Evolutionary conservation across 805 yeast species (phyloP).

Genomic region (Yamadazyma tumulicola): DNA sequence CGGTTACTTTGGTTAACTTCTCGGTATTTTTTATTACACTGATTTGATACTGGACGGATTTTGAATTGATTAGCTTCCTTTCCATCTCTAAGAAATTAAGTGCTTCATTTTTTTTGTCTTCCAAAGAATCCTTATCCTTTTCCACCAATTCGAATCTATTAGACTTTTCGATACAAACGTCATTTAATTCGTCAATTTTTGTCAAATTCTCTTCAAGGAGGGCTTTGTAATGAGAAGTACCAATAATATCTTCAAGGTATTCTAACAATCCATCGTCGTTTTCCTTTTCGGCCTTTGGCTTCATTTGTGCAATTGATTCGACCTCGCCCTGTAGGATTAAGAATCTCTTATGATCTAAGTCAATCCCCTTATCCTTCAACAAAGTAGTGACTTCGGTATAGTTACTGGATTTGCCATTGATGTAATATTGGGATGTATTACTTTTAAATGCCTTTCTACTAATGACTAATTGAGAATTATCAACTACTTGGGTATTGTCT

Average conservation of each 20-base stretch:
- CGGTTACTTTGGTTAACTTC: conserved; percentile 36
- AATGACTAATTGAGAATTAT: conserved; percentile 61
- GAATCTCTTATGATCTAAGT: conserved; percentile 90
- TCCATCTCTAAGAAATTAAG: conserved; percentile 62
- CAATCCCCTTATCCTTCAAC: conserved; percentile 80
- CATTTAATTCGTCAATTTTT: conserved; percentile 72
- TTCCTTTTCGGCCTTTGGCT: conserved; percentile 90
- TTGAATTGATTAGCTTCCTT: conserved; percentile 51
- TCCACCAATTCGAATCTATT: conserved; percentile 76
- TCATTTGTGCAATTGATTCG: conserved; percentile 98
- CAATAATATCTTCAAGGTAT: conserved; percentile 94
- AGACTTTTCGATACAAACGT: conserved; percentile 76
- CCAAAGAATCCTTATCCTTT: conserved; percentile 59
- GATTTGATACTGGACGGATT: conserved; percentile 56
- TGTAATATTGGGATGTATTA: conserved; percentile 73
- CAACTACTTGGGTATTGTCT: conserved; percentile 20
- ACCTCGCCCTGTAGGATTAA: conserved; percentile 97
- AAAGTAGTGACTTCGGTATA: conserved; percentile 77
- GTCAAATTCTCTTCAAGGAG: conserved; percentile 62
- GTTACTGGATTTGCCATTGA: conserved; percentile 65
- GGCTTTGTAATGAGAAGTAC: conserved; percentile 80
- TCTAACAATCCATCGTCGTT: conserved; percentile 92
- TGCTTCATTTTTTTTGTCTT: conserved; percentile 72
- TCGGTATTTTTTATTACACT: conserved; percentile 39
- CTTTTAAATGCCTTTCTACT: conserved; percentile 77